Conservation (phyloP, 1,139 yeast genomes). For the Scheffersomyces lignicola region DNA sequence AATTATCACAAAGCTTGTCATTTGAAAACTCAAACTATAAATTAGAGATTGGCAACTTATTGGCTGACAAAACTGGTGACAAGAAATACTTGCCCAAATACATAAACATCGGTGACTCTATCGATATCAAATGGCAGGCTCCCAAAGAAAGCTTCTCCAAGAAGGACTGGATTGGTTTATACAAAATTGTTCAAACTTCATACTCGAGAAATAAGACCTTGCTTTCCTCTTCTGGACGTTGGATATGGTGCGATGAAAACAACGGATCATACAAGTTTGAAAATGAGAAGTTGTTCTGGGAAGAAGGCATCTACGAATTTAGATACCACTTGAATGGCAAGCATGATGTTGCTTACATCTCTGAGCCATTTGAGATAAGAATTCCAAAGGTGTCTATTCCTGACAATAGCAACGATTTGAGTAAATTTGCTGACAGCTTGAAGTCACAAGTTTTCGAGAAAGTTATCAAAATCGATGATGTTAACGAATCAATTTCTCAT, state of each 20-base stretch:
- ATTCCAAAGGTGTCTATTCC: conserved; percentile 45
- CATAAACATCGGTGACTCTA: conserved; percentile 50
- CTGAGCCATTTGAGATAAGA: conserved; percentile 70
- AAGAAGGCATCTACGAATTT: conserved; percentile 73
- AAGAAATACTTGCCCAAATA: conserved; percentile 19
- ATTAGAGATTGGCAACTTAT: conserved; percentile 25
- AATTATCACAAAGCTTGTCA: conserved; percentile 41
- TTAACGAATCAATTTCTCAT: conserved; percentile 28
- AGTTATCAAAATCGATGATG: conserved; percentile 25
- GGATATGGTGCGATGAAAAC: conserved; percentile 55
- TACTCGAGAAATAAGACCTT: conserved; percentile 59
- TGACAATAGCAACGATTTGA: conserved; percentile 16
- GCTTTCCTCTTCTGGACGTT: conserved; percentile 66
- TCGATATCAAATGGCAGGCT: conserved; percentile 56
- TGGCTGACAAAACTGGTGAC: conserved; percentile 13
- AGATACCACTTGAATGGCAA: conserved; percentile 71
- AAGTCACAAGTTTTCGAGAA: conserved; percentile 33
- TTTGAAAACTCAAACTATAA: conserved; percentile 41
- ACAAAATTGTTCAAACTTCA: conserved; percentile 63
- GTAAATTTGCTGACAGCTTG: conserved; percentile 32
- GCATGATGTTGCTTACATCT: conserved; percentile 69
- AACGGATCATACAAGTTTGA: conserved; percentile 56
- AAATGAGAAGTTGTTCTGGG: conserved; percentile 58
- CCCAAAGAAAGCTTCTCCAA: conserved; percentile 41
- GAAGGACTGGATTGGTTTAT: conserved; percentile 80